Conservation (phyloP, 495 filamentous ascomycete genomes). For the Annulohypoxylon maeteangense region DNA sequence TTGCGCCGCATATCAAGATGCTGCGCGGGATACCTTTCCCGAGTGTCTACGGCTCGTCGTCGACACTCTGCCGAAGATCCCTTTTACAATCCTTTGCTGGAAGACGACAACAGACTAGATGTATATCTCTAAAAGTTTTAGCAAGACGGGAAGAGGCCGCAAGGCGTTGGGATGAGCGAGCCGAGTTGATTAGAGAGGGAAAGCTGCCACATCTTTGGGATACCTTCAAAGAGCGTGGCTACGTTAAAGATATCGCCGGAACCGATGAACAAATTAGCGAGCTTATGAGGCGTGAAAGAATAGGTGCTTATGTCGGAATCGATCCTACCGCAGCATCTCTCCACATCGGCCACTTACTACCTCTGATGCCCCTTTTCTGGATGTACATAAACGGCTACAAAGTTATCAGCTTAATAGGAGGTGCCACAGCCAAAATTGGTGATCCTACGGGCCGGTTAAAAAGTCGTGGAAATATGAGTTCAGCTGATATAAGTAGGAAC, state of each 20-base stretch:
- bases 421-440: constrained; percentile 85
- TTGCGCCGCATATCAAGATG: constrained; percentile 23
- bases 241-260: constrained; percentile 80
- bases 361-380: constrained; percentile 95
- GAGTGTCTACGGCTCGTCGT: constrained; percentile 12
- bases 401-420: constrained; percentile 80
- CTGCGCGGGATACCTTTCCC: constrained; percentile 5
- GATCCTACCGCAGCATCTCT: constrained; percentile 92
- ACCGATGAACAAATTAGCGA: constrained; percentile 73
- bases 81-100: constrained; percentile 32
- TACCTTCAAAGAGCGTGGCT: constrained; percentile 81
- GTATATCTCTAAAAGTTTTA: constrained; percentile 52
- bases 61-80: constrained; percentile 42
- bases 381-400: constrained; percentile 86
- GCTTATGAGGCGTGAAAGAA: constrained; percentile 73
- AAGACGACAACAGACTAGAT: constrained; percentile 22
- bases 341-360: constrained; percentile 92
- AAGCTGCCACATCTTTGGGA: constrained; percentile 70
- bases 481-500: constrained; percentile 70
- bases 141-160: constrained; percentile 65
- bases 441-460: constrained; percentile 84
- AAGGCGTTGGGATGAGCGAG: constrained; percentile 65
- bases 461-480: constrained; percentile 68
- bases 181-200: constrained; percentile 68
- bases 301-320: constrained; percentile 87